Evolutionary conservation across 202 grass and related monocot species (phyloP).

Genomic region (Carex arenaria): DNA sequence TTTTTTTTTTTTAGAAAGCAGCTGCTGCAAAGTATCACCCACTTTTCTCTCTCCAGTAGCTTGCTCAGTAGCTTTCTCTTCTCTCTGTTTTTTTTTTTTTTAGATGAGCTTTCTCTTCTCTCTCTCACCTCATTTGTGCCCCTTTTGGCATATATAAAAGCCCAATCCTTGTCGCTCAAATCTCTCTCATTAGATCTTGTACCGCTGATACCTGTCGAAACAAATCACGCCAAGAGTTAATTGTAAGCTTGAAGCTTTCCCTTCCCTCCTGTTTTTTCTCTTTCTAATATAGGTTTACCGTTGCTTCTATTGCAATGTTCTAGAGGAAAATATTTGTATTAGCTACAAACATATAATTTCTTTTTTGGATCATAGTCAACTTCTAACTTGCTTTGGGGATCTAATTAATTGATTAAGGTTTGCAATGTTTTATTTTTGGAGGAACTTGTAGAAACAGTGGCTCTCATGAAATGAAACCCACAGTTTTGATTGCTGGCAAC

Average conservation of each 20-base stretch:
- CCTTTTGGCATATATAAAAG: conserved; percentile 9
- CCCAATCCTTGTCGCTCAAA: neutral
- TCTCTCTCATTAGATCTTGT: neutral
- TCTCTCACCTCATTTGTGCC: neutral
- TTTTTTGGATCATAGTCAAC: neutral
- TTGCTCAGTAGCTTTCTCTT: conserved; percentile 5
- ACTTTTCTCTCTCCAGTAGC: neutral
- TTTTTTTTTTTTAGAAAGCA: too few species aligned
- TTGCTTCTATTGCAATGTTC: neutral
- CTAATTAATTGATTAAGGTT: neutral
- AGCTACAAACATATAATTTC: neutral
- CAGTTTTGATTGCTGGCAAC: neutral
- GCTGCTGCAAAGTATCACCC: neutral
- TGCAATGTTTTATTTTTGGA: neutral
- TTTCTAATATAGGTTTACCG: neutral
- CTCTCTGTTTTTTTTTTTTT: neutral
- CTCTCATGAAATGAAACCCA: too few species aligned
- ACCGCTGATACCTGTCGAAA: neutral
- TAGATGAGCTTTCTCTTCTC: neutral
- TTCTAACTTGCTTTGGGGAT: neutral
- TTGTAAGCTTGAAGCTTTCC: neutral
- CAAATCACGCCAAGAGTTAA: neutral
- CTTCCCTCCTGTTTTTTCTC: neutral
- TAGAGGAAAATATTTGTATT: neutral
- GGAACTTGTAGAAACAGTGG: neutral